phyloP scores from a whole-genome alignment of 176 grass and related monocot species.

The Musa acuminata region DNA sequence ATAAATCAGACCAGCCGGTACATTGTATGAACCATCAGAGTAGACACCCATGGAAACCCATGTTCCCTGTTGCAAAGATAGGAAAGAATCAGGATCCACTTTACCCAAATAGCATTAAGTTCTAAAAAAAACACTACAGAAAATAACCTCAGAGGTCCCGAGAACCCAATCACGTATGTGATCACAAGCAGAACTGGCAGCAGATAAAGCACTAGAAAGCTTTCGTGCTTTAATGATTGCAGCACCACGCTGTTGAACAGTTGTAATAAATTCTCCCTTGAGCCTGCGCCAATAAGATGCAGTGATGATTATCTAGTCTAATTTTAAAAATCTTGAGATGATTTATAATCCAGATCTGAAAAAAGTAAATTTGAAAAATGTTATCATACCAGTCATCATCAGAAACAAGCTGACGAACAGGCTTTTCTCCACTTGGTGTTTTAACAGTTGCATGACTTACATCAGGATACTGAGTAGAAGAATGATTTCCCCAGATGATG shows the following conservation, averaged over 20 bases:
- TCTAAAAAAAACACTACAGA: background rate
- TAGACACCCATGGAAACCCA: constrained; percentile 99
- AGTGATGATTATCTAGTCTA: background rate
- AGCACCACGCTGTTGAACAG: constrained; percentile 93
- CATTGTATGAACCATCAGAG: constrained; percentile 93
- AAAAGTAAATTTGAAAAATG: background rate
- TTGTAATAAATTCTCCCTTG: constrained; percentile 65
- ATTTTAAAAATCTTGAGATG: background rate
- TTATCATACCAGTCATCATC: constrained; percentile 60
- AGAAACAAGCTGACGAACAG: constrained; percentile 67
- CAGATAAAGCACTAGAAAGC: constrained; percentile 93
- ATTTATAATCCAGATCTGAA: background rate
- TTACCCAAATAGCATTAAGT: background rate
- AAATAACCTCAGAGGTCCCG: constrained; percentile 78
- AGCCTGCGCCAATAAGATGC: constrained; percentile 35
- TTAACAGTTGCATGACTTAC: constrained; percentile 81
- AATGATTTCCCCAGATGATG: constrained; percentile 98
- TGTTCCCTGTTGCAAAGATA: constrained; percentile 44
- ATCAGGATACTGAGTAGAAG: constrained; percentile 95
- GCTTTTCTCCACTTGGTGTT: constrained; percentile 60
- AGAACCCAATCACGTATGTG: constrained; percentile 99
- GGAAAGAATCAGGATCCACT: background rate
- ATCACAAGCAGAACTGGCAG: constrained; percentile 94
- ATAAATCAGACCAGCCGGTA: constrained; percentile 90
- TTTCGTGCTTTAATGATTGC: constrained; percentile 97